Evolutionary conservation across 1,284 basidiomycete genomes (phyloP), one percentile per base, ranked within the genome.

Genomic region (Malassezia pachydermatis): DNA sequence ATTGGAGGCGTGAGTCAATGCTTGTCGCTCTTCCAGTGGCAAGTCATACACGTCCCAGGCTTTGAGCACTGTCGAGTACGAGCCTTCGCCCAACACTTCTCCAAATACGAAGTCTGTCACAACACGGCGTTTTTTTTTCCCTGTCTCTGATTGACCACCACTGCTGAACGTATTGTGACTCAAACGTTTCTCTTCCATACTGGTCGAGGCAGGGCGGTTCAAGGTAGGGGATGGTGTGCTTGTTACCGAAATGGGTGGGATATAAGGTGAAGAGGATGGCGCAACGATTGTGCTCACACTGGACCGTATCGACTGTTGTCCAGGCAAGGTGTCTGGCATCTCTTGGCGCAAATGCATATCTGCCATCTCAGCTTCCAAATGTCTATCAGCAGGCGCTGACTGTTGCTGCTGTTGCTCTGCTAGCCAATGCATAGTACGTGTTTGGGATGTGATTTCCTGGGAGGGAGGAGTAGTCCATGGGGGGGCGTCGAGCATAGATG

Each of bases 91-190:
- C 5, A 71, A 48, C 14, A 65, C 58, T 10, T 70, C 67, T 37
- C 68, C 68, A 47, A 70, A 71, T 38, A 67, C 57, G 41, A 68
- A 71, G 40, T 71, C 68, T 33, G 57, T 41, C 8, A 62, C 61
- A 9, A 58, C 54, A 30, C 65, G 51, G n/a, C n/a, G n/a, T n/a
- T n/a, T n/a, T n/a, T n/a, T n/a, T n/a, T n/a, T n/a, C n/a, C n/a
- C n/a, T n/a, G n/a, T n/a, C n/a, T n/a, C n/a, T n/a, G n/a, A n/a
- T n/a, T n/a, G n/a, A n/a, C n/a, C n/a, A n/a, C n/a, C n/a, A n/a
- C n/a, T n/a, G n/a, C n/a, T n/a, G n/a, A n/a, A n/a, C n/a, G n/a
- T n/a, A n/a, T n/a, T n/a, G n/a, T n/a, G n/a, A n/a, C n/a, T n/a
- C n/a, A n/a, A n/a, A n/a, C n/a, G n/a, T n/a, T n/a, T n/a, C n/a